Evolutionary conservation across 108 stramenopile species (phyloP).

Genomic region (Hondaea fermentalgiana): DNA sequence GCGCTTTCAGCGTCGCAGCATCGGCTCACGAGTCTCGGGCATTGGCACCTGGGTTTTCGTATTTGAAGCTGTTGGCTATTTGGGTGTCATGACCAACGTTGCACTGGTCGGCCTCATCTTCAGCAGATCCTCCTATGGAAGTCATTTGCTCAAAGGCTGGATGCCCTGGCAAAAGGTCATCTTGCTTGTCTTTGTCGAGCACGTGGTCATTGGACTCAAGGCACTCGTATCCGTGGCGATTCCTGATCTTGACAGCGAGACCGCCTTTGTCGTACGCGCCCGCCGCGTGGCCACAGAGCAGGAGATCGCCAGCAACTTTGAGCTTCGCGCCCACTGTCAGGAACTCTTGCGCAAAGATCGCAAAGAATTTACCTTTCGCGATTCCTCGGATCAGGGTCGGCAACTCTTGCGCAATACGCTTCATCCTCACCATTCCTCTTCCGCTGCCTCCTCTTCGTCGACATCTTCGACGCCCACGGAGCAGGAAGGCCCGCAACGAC

Average conservation of each 20-base stretch:
- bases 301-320: neutral
- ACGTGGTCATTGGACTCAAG: neutral
- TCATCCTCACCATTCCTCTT: neutral
- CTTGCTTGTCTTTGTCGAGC: neutral
- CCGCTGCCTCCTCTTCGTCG: too few species aligned
- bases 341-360: neutral
- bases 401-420: neutral
- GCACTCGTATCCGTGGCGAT: neutral
- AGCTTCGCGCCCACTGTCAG: neutral
- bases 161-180: neutral
- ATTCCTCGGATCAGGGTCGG: neutral
- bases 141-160: neutral
- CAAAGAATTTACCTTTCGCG: neutral
- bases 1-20: conserved; percentile 67
- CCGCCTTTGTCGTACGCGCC: neutral
- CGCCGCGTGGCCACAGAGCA: neutral
- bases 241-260: neutral
- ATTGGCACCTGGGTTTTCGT: conserved; percentile 94
- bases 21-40: conserved; percentile 70
- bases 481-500: too few species aligned
- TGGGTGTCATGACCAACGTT: conserved; percentile 83
- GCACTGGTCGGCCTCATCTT: conserved; percentile 11
- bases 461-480: too few species aligned
- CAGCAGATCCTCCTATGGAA: neutral
- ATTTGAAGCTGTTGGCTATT: conserved; percentile 81